Conservation (phyloP, 2,329 filamentous ascomycete species). For the Cladophialophora chaetospira region DNA sequence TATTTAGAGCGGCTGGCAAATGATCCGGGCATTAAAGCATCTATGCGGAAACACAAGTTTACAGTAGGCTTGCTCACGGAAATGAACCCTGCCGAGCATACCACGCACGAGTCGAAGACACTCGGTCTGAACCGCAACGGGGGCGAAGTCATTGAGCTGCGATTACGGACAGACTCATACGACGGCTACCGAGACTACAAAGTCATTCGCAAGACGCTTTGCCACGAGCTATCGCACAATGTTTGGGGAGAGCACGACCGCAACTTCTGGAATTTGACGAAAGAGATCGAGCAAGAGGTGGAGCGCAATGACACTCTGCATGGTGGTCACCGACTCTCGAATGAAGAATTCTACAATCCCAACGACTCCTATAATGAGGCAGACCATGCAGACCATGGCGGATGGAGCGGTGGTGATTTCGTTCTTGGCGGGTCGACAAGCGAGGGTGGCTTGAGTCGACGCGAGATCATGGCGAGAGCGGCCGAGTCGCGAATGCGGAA, state of each 20-base stretch:
- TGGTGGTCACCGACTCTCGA: slow-evolving; percentile 65
- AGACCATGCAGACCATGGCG: slow-evolving; percentile 67
- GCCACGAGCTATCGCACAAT: slow-evolving; percentile 94
- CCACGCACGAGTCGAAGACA: slow-evolving; percentile 77
- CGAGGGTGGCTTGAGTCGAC: slow-evolving; percentile 60
- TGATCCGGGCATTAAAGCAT: slow-evolving; percentile 80
- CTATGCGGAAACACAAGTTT: slow-evolving; percentile 84
- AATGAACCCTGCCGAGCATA: slow-evolving; percentile 88
- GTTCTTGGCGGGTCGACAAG: slow-evolving; percentile 62
- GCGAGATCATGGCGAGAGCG: slow-evolving; percentile 69
- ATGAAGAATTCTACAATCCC: slow-evolving; percentile 61
- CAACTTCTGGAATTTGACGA: slow-evolving; percentile 86
- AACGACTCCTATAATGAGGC: slow-evolving; percentile 54
- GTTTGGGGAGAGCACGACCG: slow-evolving; percentile 81
- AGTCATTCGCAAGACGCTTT: slow-evolving; percentile 86
- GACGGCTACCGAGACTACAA: slow-evolving; percentile 93
- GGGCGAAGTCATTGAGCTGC: slow-evolving; percentile 87
- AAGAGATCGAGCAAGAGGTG: slow-evolving; percentile 81
- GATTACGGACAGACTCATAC: slow-evolving; percentile 88
- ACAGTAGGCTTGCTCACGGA: slow-evolving; percentile 84
- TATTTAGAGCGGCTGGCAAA: slow-evolving; percentile 76
- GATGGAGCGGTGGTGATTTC: slow-evolving; percentile 78
- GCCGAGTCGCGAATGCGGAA: slow-evolving; percentile 45
- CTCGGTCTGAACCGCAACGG: slow-evolving; percentile 84
- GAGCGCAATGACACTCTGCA: slow-evolving; percentile 75